Evolutionary conservation across 169 alveolate species (phyloP).

Genomic region (Babesia ovata): DNA sequence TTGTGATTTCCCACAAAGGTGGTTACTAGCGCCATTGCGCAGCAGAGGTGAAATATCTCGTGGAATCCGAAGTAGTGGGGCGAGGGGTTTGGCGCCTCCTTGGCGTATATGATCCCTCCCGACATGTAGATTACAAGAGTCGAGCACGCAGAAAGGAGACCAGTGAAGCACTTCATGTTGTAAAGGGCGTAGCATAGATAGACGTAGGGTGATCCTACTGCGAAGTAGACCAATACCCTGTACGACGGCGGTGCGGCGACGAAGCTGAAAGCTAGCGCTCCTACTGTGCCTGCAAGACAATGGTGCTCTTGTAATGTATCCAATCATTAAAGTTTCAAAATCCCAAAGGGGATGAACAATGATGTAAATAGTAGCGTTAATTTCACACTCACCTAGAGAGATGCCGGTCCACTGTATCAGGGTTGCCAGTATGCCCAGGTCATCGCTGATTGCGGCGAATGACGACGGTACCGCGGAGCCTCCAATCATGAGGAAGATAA

Average conservation of each 20-base stretch:
- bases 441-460: slow-evolving; percentile 38
- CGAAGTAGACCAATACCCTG: slow-evolving; percentile 55
- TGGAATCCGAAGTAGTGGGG: slow-evolving; percentile 73
- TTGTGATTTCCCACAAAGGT: slow-evolving; percentile 67
- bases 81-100: slow-evolving; percentile 68
- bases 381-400: slow-evolving; percentile 57
- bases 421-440: slow-evolving; percentile 29
- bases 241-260: slow-evolving; percentile 47
- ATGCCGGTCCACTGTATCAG: slow-evolving; percentile 64
- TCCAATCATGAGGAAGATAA: slow-evolving; percentile 77
- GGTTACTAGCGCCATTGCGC: slow-evolving; percentile 64
- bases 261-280: slow-evolving; percentile 49
- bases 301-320: not conserved
- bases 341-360: not conserved
- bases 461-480: slow-evolving; percentile 70
- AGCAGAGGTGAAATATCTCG: slow-evolving; percentile 75
- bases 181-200: slow-evolving; percentile 43
- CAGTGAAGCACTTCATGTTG: slow-evolving; percentile 34
- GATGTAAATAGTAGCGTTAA: not conserved
- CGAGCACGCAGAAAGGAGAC: slow-evolving; percentile 23
- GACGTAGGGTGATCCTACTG: slow-evolving; percentile 59
- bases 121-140: slow-evolving; percentile 53
- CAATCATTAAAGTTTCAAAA: not conserved
- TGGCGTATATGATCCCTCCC: slow-evolving; percentile 75
- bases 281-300: slow-evolving; percentile 36